These are phyloP conservation scores for Penicillium griseofulvum DNA, from an alignment of 2,329 filamentous ascomycete species.

Conservation along the genomic window DNA sequence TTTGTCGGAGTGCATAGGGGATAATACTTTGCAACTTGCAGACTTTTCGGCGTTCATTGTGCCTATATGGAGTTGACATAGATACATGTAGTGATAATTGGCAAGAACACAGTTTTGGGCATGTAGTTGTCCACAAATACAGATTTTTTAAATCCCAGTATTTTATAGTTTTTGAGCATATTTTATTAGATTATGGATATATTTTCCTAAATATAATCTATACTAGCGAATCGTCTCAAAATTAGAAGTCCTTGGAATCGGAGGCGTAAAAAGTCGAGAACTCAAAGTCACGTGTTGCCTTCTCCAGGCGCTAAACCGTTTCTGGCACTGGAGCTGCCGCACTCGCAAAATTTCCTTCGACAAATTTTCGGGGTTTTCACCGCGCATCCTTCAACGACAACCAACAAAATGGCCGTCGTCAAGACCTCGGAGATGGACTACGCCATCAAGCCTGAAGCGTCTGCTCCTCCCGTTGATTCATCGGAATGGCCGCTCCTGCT, in stretches of 20 bases:
- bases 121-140: neutral
- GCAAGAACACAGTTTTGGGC: neutral
- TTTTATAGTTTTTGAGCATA: neutral
- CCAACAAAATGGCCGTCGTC: conserved; percentile 44
- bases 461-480: conserved; percentile 74
- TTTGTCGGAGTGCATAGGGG: neutral
- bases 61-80: neutral
- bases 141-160: neutral
- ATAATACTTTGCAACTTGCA: neutral
- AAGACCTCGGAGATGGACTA: conserved; percentile 67
- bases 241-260: neutral
- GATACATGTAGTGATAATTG: neutral
- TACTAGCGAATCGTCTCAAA: neutral
- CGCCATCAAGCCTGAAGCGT: conserved; percentile 87
- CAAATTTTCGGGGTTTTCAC: conserved; percentile 22
- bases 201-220: neutral
- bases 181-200: neutral
- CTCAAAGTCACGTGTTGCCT: conserved; percentile 9
- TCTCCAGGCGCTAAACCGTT: conserved; percentile 18
- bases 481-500: conserved; percentile 90
- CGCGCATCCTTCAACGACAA: conserved; percentile 22
- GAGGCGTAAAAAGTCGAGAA: conserved; percentile 4
- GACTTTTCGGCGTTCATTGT: neutral
- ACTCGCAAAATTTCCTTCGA: conserved; percentile 30
- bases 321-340: conserved; percentile 24